Conservation (phyloP, 1,139 yeast species). For the Saccharomyces hybrid region DNA sequence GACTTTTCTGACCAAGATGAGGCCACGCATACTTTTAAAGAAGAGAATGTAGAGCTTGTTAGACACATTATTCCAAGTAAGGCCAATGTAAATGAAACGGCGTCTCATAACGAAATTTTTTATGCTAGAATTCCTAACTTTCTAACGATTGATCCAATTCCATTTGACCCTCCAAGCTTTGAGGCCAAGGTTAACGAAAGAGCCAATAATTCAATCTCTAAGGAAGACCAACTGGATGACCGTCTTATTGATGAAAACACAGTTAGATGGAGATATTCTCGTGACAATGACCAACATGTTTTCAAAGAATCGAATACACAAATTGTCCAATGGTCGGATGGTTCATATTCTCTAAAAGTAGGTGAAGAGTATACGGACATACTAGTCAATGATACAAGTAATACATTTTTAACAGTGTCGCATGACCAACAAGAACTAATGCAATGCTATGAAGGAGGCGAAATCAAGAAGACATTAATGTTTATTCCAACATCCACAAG, state of each 20-base stretch:
- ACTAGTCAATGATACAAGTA: constrained; percentile 55
- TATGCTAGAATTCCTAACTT: constrained; percentile 74
- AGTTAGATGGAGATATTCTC: constrained; percentile 84
- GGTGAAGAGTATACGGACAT: constrained; percentile 87
- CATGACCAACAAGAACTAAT: constrained; percentile 67
- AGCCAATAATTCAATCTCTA: constrained; percentile 27
- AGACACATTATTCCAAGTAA: constrained; percentile 51
- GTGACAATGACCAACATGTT: constrained; percentile 52
- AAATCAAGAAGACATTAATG: constrained; percentile 49
- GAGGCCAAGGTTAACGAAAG: constrained; percentile 36
- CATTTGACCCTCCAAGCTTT: constrained; percentile 74
- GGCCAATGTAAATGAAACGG: constrained; percentile 35
- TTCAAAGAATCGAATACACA: constrained; percentile 84
- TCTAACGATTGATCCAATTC: constrained; percentile 72
- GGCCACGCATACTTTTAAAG: constrained; percentile 38
- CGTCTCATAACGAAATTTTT: constrained; percentile 39
- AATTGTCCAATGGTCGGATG: constrained; percentile 91
- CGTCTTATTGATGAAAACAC: constrained; percentile 71
- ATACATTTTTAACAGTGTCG: constrained; percentile 64
- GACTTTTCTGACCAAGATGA: constrained; percentile 36
- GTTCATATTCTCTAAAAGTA: constrained; percentile 71
- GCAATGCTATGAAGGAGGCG: constrained; percentile 43
- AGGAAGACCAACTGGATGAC: constrained; percentile 43
- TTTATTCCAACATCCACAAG: constrained; percentile 83
- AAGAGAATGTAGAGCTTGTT: constrained; percentile 58